A percentile compares a stretch with the other conserved stretches of the same genome.
Conservation (phyloP, 495 filamentous ascomycete genomes). For the Aspergillus funiculosus region DNA sequence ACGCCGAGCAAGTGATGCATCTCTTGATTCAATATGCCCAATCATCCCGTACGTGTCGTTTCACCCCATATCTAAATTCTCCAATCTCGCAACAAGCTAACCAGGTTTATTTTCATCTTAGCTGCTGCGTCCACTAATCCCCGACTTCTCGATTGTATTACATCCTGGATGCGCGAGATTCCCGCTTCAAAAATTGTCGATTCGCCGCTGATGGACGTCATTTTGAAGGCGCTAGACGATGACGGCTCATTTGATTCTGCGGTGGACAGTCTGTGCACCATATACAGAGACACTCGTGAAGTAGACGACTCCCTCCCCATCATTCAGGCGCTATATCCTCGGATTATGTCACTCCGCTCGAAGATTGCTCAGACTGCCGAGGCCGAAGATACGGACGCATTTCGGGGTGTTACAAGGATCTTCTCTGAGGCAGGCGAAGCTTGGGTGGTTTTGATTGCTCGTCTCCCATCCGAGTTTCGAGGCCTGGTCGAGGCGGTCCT, state of each 20-base stretch:
- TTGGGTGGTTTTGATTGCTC: slow-evolving; percentile 86
- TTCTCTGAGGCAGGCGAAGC: slow-evolving; percentile 92
- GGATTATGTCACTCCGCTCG: slow-evolving; percentile 69
- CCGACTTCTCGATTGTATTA: slow-evolving; percentile 87
- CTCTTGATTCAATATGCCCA: slow-evolving; percentile 84
- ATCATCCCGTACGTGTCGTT: slow-evolving; percentile 66
- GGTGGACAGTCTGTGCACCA: slow-evolving; percentile 87
- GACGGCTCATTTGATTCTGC: slow-evolving; percentile 78
- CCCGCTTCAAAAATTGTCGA: slow-evolving; percentile 76
- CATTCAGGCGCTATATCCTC: slow-evolving; percentile 81
- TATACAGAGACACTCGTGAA: slow-evolving; percentile 88
- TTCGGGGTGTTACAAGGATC: slow-evolving; percentile 79
- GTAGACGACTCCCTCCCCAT: slow-evolving; percentile 73
- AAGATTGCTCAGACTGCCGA: slow-evolving; percentile 70
- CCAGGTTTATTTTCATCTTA: slow-evolving; percentile 10
- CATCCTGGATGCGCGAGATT: slow-evolving; percentile 92
- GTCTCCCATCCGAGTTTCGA: slow-evolving; percentile 72
- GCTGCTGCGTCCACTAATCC: slow-evolving; percentile 75
- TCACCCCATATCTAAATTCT: background rate
- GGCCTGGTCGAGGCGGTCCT: slow-evolving; percentile 84
- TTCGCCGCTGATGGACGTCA: slow-evolving; percentile 74
- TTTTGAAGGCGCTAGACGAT: slow-evolving; percentile 67
- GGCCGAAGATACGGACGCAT: slow-evolving; percentile 78
- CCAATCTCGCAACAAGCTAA: slow-evolving; percentile 7
- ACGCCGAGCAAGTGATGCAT: slow-evolving; percentile 76